Percentiles rank a stretch among this genome's conserved stretches.
These are phyloP conservation scores for Phialophora chinensis DNA, from an alignment of 2,329 filamentous ascomycete genomes.

Conservation along the genomic window DNA sequence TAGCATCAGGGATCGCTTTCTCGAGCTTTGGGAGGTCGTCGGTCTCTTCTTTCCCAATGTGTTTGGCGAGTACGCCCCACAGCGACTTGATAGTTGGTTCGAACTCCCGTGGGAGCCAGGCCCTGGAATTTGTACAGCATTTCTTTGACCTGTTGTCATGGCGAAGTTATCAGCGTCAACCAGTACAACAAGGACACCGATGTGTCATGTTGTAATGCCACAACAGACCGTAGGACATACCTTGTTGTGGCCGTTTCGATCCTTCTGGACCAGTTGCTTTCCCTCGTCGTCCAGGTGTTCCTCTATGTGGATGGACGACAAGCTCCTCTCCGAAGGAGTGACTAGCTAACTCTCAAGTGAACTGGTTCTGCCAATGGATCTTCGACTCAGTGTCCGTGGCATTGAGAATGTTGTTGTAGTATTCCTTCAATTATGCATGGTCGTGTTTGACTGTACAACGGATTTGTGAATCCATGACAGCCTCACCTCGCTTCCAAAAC, in stretches of 20 bases:
- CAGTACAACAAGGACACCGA: not conserved
- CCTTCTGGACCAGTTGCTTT: conserved; percentile 53
- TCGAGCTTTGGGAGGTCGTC: conserved; percentile 59
- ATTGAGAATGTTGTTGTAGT: conserved; percentile 53
- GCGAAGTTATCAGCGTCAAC: not conserved
- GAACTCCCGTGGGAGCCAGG: conserved; percentile 52
- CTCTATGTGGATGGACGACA: conserved; percentile 61
- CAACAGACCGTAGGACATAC: conserved; percentile 41
- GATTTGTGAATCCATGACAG: conserved; percentile 2
- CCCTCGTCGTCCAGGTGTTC: conserved; percentile 53
- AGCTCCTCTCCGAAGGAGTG: conserved; percentile 60
- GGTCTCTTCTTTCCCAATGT: conserved; percentile 60
- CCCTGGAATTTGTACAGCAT: conserved; percentile 58
- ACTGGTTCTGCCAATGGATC: conserved; percentile 56
- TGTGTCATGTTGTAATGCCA: not conserved
- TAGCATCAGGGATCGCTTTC: conserved; percentile 45
- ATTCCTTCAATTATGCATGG: conserved; percentile 50
- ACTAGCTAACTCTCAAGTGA: conserved; percentile 60
- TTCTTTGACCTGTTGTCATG: conserved; percentile 56
- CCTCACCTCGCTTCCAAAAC: not conserved
- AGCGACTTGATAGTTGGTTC: conserved; percentile 51
- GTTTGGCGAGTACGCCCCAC: conserved; percentile 52
- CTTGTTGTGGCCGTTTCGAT: conserved; percentile 56
- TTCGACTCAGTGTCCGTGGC: conserved; percentile 52
- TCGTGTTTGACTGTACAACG: conserved; percentile 47